These are phyloP conservation scores for Citeromyces matritensis DNA, from an alignment of 805 yeast species.

Conservation along the genomic window DNA sequence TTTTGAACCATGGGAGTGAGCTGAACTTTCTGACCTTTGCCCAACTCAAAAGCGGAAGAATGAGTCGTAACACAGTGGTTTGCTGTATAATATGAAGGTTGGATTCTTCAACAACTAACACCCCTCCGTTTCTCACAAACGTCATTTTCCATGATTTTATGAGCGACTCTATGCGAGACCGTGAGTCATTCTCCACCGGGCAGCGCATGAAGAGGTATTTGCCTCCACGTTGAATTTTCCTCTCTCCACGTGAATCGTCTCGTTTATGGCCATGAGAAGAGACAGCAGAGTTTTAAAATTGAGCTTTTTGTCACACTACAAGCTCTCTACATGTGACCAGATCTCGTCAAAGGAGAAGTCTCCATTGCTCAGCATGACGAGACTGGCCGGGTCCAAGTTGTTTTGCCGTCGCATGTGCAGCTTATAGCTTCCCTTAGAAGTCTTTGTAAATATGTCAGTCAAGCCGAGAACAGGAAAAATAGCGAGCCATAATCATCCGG, in stretches of 20 bases:
- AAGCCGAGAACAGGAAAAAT: too few species aligned
- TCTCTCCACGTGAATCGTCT: conserved; percentile 41
- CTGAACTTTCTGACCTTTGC: conserved; percentile 53
- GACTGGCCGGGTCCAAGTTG: conserved; percentile 32
- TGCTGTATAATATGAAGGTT: conserved; percentile 31
- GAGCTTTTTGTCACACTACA: conserved; percentile 19
- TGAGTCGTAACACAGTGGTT: conserved; percentile 43
- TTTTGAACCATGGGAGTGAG: conserved; percentile 51
- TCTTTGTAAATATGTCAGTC: too few species aligned
- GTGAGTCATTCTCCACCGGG: conserved; percentile 50
- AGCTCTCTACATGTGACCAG: conserved; percentile 31
- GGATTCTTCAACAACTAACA: conserved; percentile 29
- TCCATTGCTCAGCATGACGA: conserved; percentile 43
- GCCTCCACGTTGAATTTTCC: conserved; percentile 16
- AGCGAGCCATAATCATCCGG: too few species aligned
- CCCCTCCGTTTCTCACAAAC: conserved; percentile 50
- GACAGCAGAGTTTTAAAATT: conserved; percentile 37
- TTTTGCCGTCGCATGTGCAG: too few species aligned
- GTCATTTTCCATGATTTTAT: conserved; percentile 55
- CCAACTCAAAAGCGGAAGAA: conserved; percentile 50
- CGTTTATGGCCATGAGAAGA: conserved; percentile 52
- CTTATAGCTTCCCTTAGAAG: too few species aligned
- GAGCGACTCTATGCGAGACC: conserved; percentile 42
- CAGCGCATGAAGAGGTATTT: conserved; percentile 12
- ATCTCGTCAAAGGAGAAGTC: conserved; percentile 33